A percentile compares a stretch with the other conserved stretches of the same genome.
Evolutionary conservation across 164 flowering plant species (phyloP).

Genomic region (Piper betle): DNA sequence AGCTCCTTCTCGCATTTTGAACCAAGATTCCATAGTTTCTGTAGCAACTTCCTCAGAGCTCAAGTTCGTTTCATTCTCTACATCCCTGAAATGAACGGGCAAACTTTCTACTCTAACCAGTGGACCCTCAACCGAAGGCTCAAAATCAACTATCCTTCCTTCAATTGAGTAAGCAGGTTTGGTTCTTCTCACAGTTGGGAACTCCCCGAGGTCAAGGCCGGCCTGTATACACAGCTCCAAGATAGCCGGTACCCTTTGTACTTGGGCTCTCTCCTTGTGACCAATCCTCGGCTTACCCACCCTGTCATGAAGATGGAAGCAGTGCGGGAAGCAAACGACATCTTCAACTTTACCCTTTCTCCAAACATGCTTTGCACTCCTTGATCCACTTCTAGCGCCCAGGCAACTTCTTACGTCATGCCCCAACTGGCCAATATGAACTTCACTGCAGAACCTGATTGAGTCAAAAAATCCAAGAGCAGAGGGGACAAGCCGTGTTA

Average conservation of each 20-base stretch:
- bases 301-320: conserved; percentile 74
- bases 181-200: conserved; percentile 64
- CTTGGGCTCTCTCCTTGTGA: conserved; percentile 47
- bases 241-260: conserved; percentile 53
- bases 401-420: conserved; percentile 73
- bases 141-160: conserved; percentile 80
- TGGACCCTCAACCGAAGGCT: conserved; percentile 18
- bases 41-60: conserved; percentile 23
- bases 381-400: conserved; percentile 46
- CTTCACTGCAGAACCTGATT: conserved; percentile 61
- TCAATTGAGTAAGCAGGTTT: conserved; percentile 69
- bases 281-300: conserved; percentile 63
- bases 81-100: not conserved
- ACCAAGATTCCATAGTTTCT: conserved; percentile 42
- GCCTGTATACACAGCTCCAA: conserved; percentile 91
- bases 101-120: conserved; percentile 4
- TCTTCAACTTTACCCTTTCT: conserved; percentile 50
- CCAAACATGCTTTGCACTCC: conserved; percentile 72
- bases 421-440: conserved; percentile 66
- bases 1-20: conserved; percentile 46
- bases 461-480: not conserved
- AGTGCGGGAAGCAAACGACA: conserved; percentile 46
- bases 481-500: not conserved
- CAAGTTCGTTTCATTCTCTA: conserved; percentile 8
- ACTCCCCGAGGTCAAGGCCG: conserved; percentile 54